phyloP scores from a whole-genome alignment of 768 basidiomycete species.

The Xanthoconium purpureum region DNA sequence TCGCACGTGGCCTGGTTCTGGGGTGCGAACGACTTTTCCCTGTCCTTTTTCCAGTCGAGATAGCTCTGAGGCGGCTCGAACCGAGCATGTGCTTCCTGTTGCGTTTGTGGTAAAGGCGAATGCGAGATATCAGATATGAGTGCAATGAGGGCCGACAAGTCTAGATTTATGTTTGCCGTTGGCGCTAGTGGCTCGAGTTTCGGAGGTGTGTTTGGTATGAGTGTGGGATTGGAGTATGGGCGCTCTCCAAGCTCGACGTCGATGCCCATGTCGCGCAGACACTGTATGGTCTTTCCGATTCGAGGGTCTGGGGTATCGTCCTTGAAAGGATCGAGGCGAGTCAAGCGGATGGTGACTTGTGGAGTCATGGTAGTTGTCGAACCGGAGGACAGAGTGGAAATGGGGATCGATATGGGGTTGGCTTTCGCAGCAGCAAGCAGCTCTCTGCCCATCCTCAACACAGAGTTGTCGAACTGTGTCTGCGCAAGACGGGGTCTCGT shows the following conservation, averaged over 20 bases:
- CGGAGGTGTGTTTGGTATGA: not conserved
- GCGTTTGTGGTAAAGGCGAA: constrained; percentile 53
- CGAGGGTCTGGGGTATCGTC: constrained; percentile 46
- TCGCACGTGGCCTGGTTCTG: not conserved
- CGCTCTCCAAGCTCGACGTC: constrained; percentile 66
- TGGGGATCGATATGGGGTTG: constrained; percentile 44
- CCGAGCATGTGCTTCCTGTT: constrained; percentile 56
- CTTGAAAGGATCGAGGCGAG: constrained; percentile 54
- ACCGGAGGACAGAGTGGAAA: not conserved
- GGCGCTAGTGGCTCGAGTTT: constrained; percentile 36
- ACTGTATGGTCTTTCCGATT: constrained; percentile 55
- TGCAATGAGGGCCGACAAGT: constrained; percentile 82
- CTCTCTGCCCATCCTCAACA: constrained; percentile 66
- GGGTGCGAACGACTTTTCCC: constrained; percentile 7
- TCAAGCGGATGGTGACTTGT: constrained; percentile 59
- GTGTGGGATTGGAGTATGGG: constrained; percentile 11
- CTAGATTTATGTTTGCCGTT: constrained; percentile 68
- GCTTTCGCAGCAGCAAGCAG: constrained; percentile 62
- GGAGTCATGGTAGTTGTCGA: constrained; percentile 34
- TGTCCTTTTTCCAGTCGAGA: constrained; percentile 55
- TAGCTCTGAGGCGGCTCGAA: constrained; percentile 62
- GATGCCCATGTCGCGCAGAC: constrained; percentile 60
- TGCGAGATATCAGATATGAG: constrained; percentile 82
- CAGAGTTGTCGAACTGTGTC: constrained; percentile 64
- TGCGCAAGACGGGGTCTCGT: constrained; percentile 43